Evolutionary conservation across 306 rosid species (phyloP).

Genomic region (Begonia masoniana): DNA sequence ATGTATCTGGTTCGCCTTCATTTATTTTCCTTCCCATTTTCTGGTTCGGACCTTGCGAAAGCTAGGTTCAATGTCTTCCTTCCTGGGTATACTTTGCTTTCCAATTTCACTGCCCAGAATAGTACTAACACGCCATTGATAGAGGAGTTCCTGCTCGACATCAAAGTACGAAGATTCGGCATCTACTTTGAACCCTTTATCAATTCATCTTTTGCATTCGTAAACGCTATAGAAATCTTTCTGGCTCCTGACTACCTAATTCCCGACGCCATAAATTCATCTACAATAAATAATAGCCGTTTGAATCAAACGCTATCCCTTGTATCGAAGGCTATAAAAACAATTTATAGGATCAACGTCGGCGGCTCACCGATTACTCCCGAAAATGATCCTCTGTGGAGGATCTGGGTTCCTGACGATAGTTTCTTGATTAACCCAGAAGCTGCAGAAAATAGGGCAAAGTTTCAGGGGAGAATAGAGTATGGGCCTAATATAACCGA

Average conservation of each 20-base stretch:
- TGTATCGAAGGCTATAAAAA: neutral
- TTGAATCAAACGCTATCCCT: neutral
- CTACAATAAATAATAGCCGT: neutral
- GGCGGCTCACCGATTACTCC: conserved; percentile 2
- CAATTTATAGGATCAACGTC: conserved; percentile 1
- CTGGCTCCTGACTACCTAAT: neutral
- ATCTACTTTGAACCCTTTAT: neutral
- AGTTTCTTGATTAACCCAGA: neutral
- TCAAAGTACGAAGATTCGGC: neutral
- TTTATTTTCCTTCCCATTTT: neutral
- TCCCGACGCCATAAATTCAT: neutral
- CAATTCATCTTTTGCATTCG: conserved; percentile 7
- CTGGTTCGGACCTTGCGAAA: neutral
- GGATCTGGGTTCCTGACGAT: conserved; percentile 9
- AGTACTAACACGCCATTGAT: neutral
- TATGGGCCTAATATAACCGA: neutral
- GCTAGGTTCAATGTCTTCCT: conserved; percentile 8
- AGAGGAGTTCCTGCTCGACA: conserved; percentile 1
- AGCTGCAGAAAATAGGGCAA: neutral
- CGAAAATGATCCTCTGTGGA: conserved; percentile 6
- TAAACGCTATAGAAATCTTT: conserved; percentile 11
- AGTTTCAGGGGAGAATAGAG: neutral
- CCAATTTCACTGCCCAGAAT: conserved; percentile 3
- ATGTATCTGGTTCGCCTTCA: conserved; percentile 13
- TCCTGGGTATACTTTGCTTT: conserved; percentile 1